Evolutionary conservation across 768 basidiomycete species (phyloP).

Genomic region (Psilocybe cubensis): DNA sequence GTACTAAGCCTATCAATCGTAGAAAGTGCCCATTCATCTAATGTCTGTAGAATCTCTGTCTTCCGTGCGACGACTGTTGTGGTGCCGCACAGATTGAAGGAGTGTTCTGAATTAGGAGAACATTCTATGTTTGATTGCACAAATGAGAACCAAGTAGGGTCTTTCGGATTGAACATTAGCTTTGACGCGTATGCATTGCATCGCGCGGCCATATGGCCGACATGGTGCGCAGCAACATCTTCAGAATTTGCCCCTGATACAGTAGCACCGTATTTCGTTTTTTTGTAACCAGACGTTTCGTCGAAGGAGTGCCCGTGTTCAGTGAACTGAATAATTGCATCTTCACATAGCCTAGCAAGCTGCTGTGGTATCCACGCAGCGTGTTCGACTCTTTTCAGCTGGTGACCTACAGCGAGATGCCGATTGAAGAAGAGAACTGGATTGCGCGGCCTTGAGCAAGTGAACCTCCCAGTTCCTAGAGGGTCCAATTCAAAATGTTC

Average conservation of each 20-base stretch:
- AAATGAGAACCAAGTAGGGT: not conserved
- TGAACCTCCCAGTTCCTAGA: not conserved
- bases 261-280: no score
- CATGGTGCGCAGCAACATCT: not conserved
- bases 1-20: not conserved
- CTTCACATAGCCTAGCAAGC: not conserved
- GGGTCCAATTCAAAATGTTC: not conserved
- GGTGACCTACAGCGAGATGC: not conserved
- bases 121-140: not conserved
- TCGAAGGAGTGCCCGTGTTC: not conserved
- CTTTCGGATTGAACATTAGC: not conserved
- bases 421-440: not conserved
- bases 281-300: not conserved
- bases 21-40: not conserved
- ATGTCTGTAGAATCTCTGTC: no score
- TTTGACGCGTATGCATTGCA: not conserved
- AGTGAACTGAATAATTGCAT: not conserved
- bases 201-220: not conserved
- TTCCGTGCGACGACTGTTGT: no score
- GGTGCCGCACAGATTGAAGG: not conserved
- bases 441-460: not conserved
- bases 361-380: not conserved
- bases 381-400: not conserved
- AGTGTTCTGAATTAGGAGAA: not conserved
- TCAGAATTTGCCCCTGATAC: not conserved